Evolutionary conservation across 108 stramenopile genomes (phyloP), one percentile per base, ranked within the genome.

Genomic region (Parietichytrium sp.): DNA sequence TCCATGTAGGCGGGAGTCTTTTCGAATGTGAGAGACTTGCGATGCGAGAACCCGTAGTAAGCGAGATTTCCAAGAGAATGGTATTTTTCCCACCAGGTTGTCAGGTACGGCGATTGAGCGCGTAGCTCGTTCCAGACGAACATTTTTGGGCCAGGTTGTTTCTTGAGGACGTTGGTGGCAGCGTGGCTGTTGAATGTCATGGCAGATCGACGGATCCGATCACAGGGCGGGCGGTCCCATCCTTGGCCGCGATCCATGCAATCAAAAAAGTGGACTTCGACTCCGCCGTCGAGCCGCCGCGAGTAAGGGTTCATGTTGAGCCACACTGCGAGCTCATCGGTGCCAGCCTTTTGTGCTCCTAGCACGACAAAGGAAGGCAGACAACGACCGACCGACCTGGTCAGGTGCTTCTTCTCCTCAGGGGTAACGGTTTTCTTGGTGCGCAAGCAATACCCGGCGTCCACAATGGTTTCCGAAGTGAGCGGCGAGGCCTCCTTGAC

Each of bases 311-410:
- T 72, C 61, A 45, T 42, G 1, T 72, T 42, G 33, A 72, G 61
- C 61, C 61, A 72, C 6, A 45, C 25, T 0, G 38, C 61, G 38
- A 72, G 36, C 61, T 72, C 61, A 6, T 1, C 61, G 10, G 61
- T 72, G 10, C 61, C 61, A 27, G 61, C 61, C 33, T 72, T 72
- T 72, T 72, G 61, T 20, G 45, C 61, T n/a, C 61, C 61, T 10
- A 42, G 38, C 10, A 72, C 20, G 42, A 72, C 8, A 7, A 82
- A 82, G 0, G 36, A 15, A 0, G 81, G 81, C 18, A 82, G 77
- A 29, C 81, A 82, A 8, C 54, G 81, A 29, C 27, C 54, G 20
- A 78, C 61, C 6, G 61, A 45, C 10, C 10, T 45, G 61, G 42
- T 45, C 10, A 72, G 3, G n/a, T 36, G n/a, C 3, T 33, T 72